A percentile compares a stretch with the other conserved stretches of the same genome.
Conservation (phyloP, 1,284 basidiomycete species). For the Austroboletus novae-zelandiae region DNA sequence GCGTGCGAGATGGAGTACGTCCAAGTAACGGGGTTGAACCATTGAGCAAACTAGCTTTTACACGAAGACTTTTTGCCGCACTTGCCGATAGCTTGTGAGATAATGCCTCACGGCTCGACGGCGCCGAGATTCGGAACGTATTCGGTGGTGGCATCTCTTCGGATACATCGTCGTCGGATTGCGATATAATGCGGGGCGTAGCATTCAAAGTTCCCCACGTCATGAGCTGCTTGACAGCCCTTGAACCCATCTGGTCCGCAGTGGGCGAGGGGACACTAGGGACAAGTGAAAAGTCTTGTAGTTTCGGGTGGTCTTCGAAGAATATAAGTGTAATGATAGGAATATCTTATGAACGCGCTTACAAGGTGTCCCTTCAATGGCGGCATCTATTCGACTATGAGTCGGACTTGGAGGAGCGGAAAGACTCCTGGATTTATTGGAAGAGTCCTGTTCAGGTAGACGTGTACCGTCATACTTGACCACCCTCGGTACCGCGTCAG, state of each 20-base stretch:
- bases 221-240: slow-evolving; percentile 83
- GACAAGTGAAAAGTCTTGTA: slow-evolving; percentile 69
- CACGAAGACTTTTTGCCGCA: slow-evolving; percentile 65
- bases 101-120: slow-evolving; percentile 71
- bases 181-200: slow-evolving; percentile 80
- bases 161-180: slow-evolving; percentile 56
- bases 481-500: slow-evolving; percentile 53
- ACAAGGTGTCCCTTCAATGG: slow-evolving; percentile 83
- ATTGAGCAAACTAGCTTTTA: slow-evolving; percentile 63
- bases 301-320: slow-evolving; percentile 53
- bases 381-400: slow-evolving; percentile 82
- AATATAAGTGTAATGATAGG: slow-evolving; percentile 1
- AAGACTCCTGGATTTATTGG: slow-evolving; percentile 39
- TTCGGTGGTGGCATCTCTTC: slow-evolving; percentile 48
- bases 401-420: slow-evolving; percentile 83
- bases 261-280: slow-evolving; percentile 86
- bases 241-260: slow-evolving; percentile 72
- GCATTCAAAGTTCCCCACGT: slow-evolving; percentile 89
- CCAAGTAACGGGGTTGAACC: slow-evolving; percentile 38
- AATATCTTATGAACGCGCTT: slow-evolving; percentile 25
- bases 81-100: slow-evolving; percentile 75
- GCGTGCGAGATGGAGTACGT: slow-evolving; percentile 30
- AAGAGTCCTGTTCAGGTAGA: slow-evolving; percentile 62
- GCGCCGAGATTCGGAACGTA: slow-evolving; percentile 70
- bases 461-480: slow-evolving; percentile 82